Evolutionary conservation across 371 early-diverging fungal genomes (phyloP).

Genomic region (Syncephalastrum racemosum): DNA sequence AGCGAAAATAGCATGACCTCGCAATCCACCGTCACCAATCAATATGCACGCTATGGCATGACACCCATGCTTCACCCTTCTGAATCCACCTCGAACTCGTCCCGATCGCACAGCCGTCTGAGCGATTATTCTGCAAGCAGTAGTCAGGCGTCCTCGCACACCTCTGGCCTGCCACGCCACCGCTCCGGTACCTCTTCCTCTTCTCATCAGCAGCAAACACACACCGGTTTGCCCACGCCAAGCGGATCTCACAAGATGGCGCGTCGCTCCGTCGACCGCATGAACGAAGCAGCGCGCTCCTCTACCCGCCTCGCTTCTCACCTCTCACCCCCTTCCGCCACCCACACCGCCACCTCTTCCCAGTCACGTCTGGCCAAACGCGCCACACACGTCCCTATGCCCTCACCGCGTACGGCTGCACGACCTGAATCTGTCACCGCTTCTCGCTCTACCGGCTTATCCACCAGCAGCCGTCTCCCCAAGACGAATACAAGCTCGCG

Average conservation of each 20-base stretch:
- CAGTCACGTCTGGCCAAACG: slow-evolving; percentile 35
- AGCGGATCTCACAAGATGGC: slow-evolving; percentile 6
- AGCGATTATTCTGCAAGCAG: slow-evolving; percentile 43
- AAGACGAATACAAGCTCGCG: slow-evolving; percentile 11
- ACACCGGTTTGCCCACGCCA: slow-evolving; percentile 10
- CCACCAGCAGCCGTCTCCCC: slow-evolving; percentile 9
- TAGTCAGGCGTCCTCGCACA: slow-evolving; percentile 23
- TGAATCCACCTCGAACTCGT: slow-evolving; percentile 43
- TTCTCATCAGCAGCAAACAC: too few relatives aligned
- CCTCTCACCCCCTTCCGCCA: slow-evolving; percentile 5
- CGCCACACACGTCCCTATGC: slow-evolving; percentile 48
- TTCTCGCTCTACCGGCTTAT: slow-evolving; percentile 14
- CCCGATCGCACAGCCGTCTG: slow-evolving; percentile 37
- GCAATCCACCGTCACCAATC: slow-evolving; percentile 39
- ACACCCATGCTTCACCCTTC: slow-evolving; percentile 31
- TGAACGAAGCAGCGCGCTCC: slow-evolving; percentile 1
- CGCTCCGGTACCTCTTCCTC: too few relatives aligned
- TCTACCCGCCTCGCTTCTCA: slow-evolving; percentile 3
- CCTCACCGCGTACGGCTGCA: slow-evolving; percentile 16
- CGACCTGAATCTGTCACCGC: slow-evolving; percentile 30
- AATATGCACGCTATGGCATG: slow-evolving; percentile 36
- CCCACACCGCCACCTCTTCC: slow-evolving; percentile 3
- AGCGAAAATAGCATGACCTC: slow-evolving; percentile 47
- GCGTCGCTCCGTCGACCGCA: background rate
- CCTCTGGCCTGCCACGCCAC: slow-evolving; percentile 25